phyloP scores from a whole-genome alignment of 306 rosid species.

The Sophora flavescens region DNA sequence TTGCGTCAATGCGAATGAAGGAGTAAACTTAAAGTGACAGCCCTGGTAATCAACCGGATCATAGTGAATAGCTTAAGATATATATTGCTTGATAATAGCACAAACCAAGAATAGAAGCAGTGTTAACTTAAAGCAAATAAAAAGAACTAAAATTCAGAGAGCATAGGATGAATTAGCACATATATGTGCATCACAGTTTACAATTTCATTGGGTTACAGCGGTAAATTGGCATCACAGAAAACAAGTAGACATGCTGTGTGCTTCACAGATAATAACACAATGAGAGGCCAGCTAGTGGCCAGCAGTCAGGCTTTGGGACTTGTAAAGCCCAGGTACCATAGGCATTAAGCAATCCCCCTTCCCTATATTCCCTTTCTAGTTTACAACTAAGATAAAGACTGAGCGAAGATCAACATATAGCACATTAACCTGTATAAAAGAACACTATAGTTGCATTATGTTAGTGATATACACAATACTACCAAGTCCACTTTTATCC shows the following conservation, averaged over 20 bases:
- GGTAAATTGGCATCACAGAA: neutral
- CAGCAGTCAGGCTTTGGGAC: conserved; percentile 13
- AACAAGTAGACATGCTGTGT: neutral
- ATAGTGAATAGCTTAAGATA: conserved; percentile 1
- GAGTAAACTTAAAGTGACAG: neutral
- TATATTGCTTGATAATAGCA: neutral
- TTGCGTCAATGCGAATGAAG: neutral
- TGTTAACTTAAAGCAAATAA: conserved; percentile 29
- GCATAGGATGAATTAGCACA: neutral
- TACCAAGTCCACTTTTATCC: conserved; percentile 13
- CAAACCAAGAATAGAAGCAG: neutral
- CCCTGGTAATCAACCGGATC: neutral
- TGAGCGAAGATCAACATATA: neutral
- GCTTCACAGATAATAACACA: conserved; percentile 9
- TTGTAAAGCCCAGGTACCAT: neutral
- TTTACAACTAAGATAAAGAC: neutral
- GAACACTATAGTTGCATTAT: neutral
- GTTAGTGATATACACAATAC: neutral
- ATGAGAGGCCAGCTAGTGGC: neutral
- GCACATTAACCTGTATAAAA: conserved; percentile 8
- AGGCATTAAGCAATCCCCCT: neutral
- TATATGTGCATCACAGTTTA: neutral
- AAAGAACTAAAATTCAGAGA: neutral
- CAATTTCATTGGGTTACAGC: neutral
- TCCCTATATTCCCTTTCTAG: neutral